Percentiles rank a stretch among this genome's conserved stretches.
Evolutionary conservation across 2,329 filamentous ascomycete genomes (phyloP).

Genomic region (Ceratocystis cubensis): DNA sequence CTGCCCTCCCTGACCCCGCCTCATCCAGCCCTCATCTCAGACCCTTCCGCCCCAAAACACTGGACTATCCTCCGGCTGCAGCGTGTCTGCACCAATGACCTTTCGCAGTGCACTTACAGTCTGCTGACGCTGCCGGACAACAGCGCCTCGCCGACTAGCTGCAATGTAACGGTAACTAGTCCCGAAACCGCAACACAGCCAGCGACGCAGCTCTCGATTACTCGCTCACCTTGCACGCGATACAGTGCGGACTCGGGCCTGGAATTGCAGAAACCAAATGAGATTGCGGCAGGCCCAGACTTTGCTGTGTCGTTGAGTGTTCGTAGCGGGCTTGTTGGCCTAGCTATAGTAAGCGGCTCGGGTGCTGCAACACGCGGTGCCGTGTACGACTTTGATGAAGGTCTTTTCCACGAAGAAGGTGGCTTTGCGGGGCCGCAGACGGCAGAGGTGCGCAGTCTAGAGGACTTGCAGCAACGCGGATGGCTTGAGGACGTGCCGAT

Average conservation of each 20-base stretch:
- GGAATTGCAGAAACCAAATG: not conserved
- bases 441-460: not conserved
- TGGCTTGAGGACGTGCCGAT: not conserved
- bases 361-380: not conserved
- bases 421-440: constrained; percentile 7
- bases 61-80: constrained; percentile 6
- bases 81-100: not conserved
- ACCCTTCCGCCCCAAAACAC: not conserved
- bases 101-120: constrained; percentile 1
- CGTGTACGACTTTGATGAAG: constrained; percentile 4
- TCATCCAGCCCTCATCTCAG: not conserved
- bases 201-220: not conserved
- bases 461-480: not conserved
- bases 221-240: not conserved
- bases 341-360: not conserved
- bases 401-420: not conserved
- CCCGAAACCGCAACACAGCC: not conserved
- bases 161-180: not conserved
- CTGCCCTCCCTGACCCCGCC: not conserved
- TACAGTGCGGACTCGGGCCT: not conserved
- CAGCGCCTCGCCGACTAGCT: not conserved
- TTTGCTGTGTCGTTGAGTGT: not conserved
- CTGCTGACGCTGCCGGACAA: not conserved
- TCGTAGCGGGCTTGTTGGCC: not conserved
- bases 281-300: not conserved